Conservation (phyloP, 108 stramenopile species). For the Stephanodiscus triporus region DNA sequence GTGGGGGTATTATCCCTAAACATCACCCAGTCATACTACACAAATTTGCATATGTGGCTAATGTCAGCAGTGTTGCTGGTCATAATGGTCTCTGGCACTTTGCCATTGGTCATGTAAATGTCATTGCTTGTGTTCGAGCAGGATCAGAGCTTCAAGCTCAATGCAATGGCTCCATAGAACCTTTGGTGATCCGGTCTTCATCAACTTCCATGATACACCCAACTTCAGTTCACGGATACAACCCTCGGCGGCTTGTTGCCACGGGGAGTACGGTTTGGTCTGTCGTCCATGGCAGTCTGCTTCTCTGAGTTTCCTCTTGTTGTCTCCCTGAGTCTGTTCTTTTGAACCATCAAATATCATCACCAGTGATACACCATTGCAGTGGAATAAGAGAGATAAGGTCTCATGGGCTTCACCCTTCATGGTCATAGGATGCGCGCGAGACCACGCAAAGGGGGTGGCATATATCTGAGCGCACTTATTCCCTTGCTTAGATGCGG, state of each 20-base stretch:
- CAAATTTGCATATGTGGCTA: slow-evolving; percentile 37
- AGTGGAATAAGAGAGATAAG: slow-evolving; percentile 23
- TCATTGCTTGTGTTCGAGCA: slow-evolving; percentile 23
- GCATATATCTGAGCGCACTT: slow-evolving; percentile 33
- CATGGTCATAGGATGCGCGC: slow-evolving; percentile 18
- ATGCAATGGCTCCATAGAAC: slow-evolving; percentile 37
- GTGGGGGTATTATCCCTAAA: not conserved
- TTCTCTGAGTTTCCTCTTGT: slow-evolving; percentile 24
- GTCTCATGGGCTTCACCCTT: slow-evolving; percentile 39
- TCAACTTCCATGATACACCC: slow-evolving; percentile 16
- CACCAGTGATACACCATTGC: slow-evolving; percentile 34
- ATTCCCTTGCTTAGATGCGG: slow-evolving; percentile 10
- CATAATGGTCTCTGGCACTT: slow-evolving; percentile 30
- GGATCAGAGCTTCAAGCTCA: slow-evolving; percentile 24
- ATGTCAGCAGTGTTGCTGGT: slow-evolving; percentile 52
- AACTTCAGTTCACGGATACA: slow-evolving; percentile 35
- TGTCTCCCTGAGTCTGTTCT: slow-evolving; percentile 33
- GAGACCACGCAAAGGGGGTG: slow-evolving; percentile 23
- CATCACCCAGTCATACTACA: slow-evolving; percentile 48
- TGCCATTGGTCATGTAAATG: slow-evolving; percentile 26
- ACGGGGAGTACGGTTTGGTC: slow-evolving; percentile 37
- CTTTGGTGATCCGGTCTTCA: not conserved
- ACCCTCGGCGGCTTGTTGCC: slow-evolving; percentile 35
- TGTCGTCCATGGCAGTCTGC: slow-evolving; percentile 15
- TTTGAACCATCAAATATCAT: slow-evolving; percentile 41